Base-by-base conservation (phyloP, 192 early-diverging fungal species). In the Backusella westeae region DNA sequence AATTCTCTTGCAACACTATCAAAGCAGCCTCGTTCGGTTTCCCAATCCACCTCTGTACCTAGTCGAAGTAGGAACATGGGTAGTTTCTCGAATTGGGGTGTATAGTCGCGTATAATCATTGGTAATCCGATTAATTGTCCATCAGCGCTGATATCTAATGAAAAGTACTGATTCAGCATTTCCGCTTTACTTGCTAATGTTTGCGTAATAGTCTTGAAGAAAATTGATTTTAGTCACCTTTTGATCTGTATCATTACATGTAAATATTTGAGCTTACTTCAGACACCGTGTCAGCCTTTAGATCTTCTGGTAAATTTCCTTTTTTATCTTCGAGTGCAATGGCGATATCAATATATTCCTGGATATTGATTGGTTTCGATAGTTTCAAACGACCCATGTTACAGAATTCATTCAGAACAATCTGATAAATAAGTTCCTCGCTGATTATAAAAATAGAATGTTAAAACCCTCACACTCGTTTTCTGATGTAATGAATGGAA, bases 161-260 rank as follows among this genome's bases (percentile, higher is more conserved):
- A 89, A 80, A 96, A 99, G 79, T 98, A 98, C 73, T 98, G 96
- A 15, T 86, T 83, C 6, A 99, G 85, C 96, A 99, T 96, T 34
- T 93, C 91, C 4, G 87, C 81, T 46, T 86, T 74, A 5, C 82
- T 75, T 4, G 92, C 75, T 17, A 96, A 65, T 4, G 81, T 52
- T 0, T 86, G 76, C 15, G 74, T 71, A 6, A 91, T 88, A n/a
- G 83, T 80, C 86, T 89, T 75, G 36, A n/a, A 56, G 0, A 65
- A 6, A 6, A 75, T 15, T 32, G 32, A 49, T 34, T 34, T 42
- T 17, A 6, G 21, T 53, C 19, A 32, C 2, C 21, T 3, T 23
- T 23, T 69, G 6, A 34, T 49, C 36, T 23, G 19, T 8, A 23
- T 23, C 17, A 21, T 41, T 12, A 39, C 38, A 39, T 12, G 38